Evolutionary conservation across 306 rosid genomes (phyloP), one percentile per base, ranked within the genome.

Genomic region (Coriaria nepalensis): DNA sequence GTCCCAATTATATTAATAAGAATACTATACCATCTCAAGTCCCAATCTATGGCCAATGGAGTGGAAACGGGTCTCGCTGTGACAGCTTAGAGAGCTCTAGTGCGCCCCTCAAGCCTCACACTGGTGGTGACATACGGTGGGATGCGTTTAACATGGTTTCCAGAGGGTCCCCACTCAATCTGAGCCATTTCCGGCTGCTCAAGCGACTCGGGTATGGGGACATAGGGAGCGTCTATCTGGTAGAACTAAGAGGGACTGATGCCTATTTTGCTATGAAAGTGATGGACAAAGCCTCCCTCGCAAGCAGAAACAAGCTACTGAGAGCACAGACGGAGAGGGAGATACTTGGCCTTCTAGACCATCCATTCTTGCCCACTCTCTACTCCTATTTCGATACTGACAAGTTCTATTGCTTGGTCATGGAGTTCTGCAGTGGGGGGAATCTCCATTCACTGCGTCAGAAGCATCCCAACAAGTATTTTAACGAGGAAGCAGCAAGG

Each of bases 361-460:
- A 86, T 64, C 96, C 96, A 13, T 86, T 86, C 73, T 69, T 86
- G 65, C 96, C 94, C 3, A 86, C 96, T 12, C 70, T 86, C n/a
- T 86, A 86, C 53, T 72, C 94, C 43, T 68, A 77, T 68, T 82
- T 86, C 37, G 93, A 86, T 56, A 86, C 81, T 53, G 96, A 86
- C 2, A 86, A 86, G 68, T 77, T 77, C 69, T 72, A 71, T 57
- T 86, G 96, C 57, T 59, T 86, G 72, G 73, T 86, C 52, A 86
- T 86, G 93, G 96, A 86, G 73, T 86, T 74, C 61, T 86, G 96
- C 54, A 82, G 81, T 55, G 94, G 96, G 15, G 96, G 96, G 39
- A 86, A 86, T 69, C 86, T 82, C 61, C 96, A 86, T 65, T 72
- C 96, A 37, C 94, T 86, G 56, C 45, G 96, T 8, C 96, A 86